A percentile compares a stretch with the other conserved stretches of the same genome.
Evolutionary conservation across 345 rosid species (phyloP).

Genomic region (Sonneratia caseolaris): DNA sequence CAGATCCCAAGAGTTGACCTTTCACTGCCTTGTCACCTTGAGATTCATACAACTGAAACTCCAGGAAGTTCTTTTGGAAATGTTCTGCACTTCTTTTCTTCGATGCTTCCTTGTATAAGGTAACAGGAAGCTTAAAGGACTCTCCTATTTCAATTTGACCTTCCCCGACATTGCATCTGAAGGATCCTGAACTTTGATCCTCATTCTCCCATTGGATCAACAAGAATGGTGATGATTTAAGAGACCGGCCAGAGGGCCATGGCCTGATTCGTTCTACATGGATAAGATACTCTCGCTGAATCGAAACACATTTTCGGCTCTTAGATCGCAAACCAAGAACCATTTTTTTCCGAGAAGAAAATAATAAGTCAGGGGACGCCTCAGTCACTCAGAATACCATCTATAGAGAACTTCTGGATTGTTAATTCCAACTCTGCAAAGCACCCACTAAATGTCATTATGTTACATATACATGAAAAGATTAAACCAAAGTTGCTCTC

Average conservation of each 20-base stretch:
- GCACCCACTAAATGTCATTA: background rate
- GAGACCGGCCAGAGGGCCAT: conserved; percentile 60
- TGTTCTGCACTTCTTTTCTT: conserved; percentile 23
- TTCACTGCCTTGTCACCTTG: conserved; percentile 48
- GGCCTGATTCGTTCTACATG: conserved; percentile 61
- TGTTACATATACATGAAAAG: background rate
- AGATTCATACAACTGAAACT: conserved; percentile 59
- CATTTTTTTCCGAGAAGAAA: conserved; percentile 19
- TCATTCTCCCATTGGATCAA: conserved; percentile 78
- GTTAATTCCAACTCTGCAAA: background rate
- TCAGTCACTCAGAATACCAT: conserved; percentile 11
- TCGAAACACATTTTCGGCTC: conserved; percentile 30
- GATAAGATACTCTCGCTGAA: conserved; percentile 34
- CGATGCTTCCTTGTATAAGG: conserved; percentile 42
- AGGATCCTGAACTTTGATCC: conserved; percentile 57
- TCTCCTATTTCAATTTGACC: conserved; percentile 59
- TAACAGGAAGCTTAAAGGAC: conserved; percentile 45
- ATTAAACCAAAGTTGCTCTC: background rate
- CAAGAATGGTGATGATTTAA: conserved; percentile 34
- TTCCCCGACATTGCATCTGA: conserved; percentile 34
- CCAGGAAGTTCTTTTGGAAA: conserved; percentile 64
- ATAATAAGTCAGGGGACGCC: conserved; percentile 4
- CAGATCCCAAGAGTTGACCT: conserved; percentile 72
- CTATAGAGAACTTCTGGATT: conserved; percentile 15
- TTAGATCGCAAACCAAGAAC: conserved; percentile 58